Evolutionary conservation across 140 eudicot genomes (phyloP).

Genomic region (Flaveria floridana): DNA sequence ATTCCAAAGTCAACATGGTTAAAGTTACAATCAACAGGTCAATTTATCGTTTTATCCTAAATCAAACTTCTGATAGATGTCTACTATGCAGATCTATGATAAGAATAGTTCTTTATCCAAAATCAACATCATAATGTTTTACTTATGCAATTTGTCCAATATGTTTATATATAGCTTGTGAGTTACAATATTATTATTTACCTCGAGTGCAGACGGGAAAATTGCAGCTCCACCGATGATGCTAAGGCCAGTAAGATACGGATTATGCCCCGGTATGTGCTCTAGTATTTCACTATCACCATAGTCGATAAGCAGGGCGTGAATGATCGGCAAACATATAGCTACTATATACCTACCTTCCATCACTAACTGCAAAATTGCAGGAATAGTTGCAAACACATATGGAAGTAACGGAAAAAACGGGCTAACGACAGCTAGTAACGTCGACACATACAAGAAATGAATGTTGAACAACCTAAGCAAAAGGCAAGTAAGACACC

Average conservation of each 20-base stretch:
- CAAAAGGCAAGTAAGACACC: constrained; percentile 87
- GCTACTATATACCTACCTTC: constrained; percentile 78
- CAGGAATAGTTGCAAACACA: constrained; percentile 75
- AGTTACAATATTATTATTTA: constrained; percentile 23
- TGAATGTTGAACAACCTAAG: constrained; percentile 79
- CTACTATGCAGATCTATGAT: not conserved
- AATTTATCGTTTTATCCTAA: not conserved
- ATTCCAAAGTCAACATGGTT: not conserved
- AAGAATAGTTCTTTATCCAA: not conserved
- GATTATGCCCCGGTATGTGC: constrained; percentile 76
- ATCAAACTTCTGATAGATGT: not conserved
- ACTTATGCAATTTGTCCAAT: not conserved
- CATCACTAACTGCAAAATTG: constrained; percentile 65
- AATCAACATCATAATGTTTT: not conserved
- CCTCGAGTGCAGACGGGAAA: constrained; percentile 89
- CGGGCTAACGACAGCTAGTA: constrained; percentile 74
- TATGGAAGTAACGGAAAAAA: constrained; percentile 73
- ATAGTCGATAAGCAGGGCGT: constrained; percentile 63
- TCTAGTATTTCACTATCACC: constrained; percentile 74
- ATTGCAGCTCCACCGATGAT: constrained; percentile 94
- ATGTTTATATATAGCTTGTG: not conserved
- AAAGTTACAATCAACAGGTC: too few species aligned
- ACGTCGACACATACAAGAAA: constrained; percentile 84
- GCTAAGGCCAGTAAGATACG: constrained; percentile 91
- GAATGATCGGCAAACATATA: constrained; percentile 55